Percentiles rank a stretch among this genome's conserved stretches.
phyloP scores from a whole-genome alignment of 495 filamentous ascomycete species.

The Xylaria sp. region DNA sequence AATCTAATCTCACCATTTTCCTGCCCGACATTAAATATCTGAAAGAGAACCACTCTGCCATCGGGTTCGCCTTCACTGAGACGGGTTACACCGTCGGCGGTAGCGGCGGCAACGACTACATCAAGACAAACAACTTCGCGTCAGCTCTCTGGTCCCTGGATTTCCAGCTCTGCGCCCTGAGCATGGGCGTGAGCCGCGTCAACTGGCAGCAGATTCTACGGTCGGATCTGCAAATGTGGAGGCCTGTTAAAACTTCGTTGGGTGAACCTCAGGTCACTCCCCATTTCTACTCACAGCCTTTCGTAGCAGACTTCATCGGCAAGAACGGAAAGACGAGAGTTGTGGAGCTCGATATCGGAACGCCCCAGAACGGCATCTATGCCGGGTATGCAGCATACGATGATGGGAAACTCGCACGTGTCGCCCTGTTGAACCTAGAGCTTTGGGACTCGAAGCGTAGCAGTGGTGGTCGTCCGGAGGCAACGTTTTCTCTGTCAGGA shows the following conservation, averaged over 20 bases:
- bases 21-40: background rate
- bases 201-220: constrained; percentile 19
- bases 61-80: constrained; percentile 4
- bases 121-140: constrained; percentile 23
- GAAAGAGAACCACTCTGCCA: background rate
- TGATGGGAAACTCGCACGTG: background rate
- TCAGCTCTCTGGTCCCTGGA: constrained; percentile 30
- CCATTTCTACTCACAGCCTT: constrained; percentile 31
- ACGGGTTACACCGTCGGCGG: background rate
- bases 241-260: background rate
- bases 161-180: constrained; percentile 30
- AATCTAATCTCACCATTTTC: background rate
- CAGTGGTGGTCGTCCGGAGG: background rate
- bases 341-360: constrained; percentile 15
- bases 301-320: constrained; percentile 30
- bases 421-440: constrained; percentile 3
- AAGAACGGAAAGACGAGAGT: constrained; percentile 31
- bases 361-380: background rate
- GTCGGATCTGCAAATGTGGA: background rate
- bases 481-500: background rate
- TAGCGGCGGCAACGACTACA: background rate
- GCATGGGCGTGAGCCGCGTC: constrained; percentile 23
- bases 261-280: background rate
- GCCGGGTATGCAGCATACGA: constrained; percentile 1
- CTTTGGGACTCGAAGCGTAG: background rate